Base-by-base conservation (phyloP, 2,329 filamentous ascomycete species). In the Alternaria consortialis region DNA sequence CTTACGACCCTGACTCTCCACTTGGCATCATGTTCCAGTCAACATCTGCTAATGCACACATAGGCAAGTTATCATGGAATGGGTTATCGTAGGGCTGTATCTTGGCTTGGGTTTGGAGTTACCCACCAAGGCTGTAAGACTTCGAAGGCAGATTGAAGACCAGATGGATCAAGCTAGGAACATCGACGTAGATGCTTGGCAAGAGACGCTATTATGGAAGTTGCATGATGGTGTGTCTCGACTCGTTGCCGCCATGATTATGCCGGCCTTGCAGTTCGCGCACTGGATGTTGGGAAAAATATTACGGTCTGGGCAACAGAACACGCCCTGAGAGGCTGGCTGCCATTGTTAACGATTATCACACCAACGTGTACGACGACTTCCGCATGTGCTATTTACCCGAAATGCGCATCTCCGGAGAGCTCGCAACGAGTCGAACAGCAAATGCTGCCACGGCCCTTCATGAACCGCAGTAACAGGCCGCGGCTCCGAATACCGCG, bases 11-110 rank as follows among this genome's bases (percentile, higher is more conserved):
- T 7, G 7, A 7, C 11, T 8, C 3, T 13, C 12, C 4, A 25
- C 25, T 6, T 15, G 2, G 5, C 6, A 40, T 11, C 31, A 32
- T 11, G 8, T 40, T 20, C 11, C 15, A n/a, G 25, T 31, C 7
- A 20, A 4, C 37, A 53, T 37, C 13, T 54, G 42, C 60, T 62
- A 20, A 60, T 12, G 25, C 3, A 7, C 11, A 37, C 3, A 27
- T 9, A 75, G 73, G 73, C 75, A 77, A 67, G 72, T 77, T 1
- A 69, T 76, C 13, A 77, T 76, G 75, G 75, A 77, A 58, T 76
- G 72, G 46, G 62, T 77, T 25, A 73, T 77, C 39, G 73, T 72
- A 12, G 75, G 66, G 27, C 61, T 77, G 7, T 77, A 77, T 40
- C 58, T 77, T 5, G 70, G 67, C 11, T 48, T 77, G 39, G 75